Base-by-base conservation (phyloP, 2,329 filamentous ascomycete species). In the Pseudogymnoascus sp. region DNA sequence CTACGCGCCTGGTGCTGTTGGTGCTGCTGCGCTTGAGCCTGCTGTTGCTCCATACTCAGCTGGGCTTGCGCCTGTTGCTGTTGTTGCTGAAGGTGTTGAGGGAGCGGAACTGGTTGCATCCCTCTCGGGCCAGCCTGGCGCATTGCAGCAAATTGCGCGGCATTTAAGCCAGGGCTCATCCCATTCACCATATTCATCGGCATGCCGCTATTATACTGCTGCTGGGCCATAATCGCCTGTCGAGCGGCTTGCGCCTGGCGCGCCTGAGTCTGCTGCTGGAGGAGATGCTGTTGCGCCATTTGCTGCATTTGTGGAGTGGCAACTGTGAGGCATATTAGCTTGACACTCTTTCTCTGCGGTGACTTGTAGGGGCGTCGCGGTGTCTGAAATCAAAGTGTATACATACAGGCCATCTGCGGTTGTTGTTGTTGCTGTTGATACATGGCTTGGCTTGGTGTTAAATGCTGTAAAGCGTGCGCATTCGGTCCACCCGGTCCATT, bases 391-490 rank as follows among this genome's bases (percentile, higher is more conserved):
- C 38, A 28, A 50, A 35, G 59, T n/a, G 37, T 40, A 22, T 62
- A 71, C 69, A 64, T 67, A 70, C 68, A 70, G 62, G 65, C 63
- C 61, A 77, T 75, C 38, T 76, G 83, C 24, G 66, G 66, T 50
- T 70, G 69, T 59, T 68, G 67, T 61, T 75, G 75, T 62, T 76
- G 77, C 61, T 76, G 76, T 65, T 75, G 73, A 66, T 77, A 75
- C 73, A 76, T 75, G 65, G 76, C 75, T 65, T 78, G 77, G 19
- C 60, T 66, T 16, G 88, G 87, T 71, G 81, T 89, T 62, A 92
- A 74, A 72, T 93, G 89, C 72, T 88, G 87, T 70, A 92, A 77
- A 16, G 87, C 87, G 76, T 91, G 89, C 65, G 84, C 82, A 75
- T 85, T 89, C 60, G 79, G 79, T 61, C 73, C 75, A 37, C 75